phyloP scores from a whole-genome alignment of 345 rosid genomes.

The Populus euphratica region DNA sequence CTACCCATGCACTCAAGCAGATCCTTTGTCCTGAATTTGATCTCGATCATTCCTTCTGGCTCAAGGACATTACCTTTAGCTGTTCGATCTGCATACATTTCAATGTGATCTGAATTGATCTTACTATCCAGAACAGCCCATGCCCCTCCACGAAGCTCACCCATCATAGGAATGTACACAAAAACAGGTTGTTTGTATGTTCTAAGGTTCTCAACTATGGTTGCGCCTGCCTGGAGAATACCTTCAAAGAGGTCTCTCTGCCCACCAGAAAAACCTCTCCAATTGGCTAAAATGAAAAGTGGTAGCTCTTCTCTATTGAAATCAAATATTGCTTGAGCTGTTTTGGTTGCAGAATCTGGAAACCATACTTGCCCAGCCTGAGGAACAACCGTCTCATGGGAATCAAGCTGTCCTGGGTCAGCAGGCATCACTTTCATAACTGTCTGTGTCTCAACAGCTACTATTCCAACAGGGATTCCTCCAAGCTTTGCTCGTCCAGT shows the following conservation, averaged over 20 bases:
- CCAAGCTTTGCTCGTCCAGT: conserved; percentile 99
- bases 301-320: conserved; percentile 95
- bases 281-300: conserved; percentile 89
- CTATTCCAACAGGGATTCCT: conserved; percentile 96
- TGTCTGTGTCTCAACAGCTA: conserved; percentile 98
- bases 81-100: conserved; percentile 95
- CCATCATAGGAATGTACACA: conserved; percentile 97
- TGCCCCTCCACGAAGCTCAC: conserved; percentile 99
- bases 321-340: conserved; percentile 95
- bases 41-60: conserved; percentile 98
- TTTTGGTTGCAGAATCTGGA: conserved; percentile 97
- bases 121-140: conserved; percentile 98
- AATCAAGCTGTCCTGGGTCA: conserved; percentile 99
- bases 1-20: conserved; percentile 96
- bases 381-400: conserved; percentile 96
- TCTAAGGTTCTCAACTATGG: conserved; percentile 94
- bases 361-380: conserved; percentile 99
- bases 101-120: conserved; percentile 89
- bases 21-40: conserved; percentile 89
- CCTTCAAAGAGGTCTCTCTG: conserved; percentile 99
- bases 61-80: conserved; percentile 97
- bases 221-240: conserved; percentile 98
- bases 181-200: conserved; percentile 95
- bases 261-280: conserved; percentile 99
- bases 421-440: conserved; percentile 99